These are phyloP conservation scores for Mariannaea sp. DNA, from an alignment of 2,329 filamentous ascomycete species.

Conservation along the genomic window DNA sequence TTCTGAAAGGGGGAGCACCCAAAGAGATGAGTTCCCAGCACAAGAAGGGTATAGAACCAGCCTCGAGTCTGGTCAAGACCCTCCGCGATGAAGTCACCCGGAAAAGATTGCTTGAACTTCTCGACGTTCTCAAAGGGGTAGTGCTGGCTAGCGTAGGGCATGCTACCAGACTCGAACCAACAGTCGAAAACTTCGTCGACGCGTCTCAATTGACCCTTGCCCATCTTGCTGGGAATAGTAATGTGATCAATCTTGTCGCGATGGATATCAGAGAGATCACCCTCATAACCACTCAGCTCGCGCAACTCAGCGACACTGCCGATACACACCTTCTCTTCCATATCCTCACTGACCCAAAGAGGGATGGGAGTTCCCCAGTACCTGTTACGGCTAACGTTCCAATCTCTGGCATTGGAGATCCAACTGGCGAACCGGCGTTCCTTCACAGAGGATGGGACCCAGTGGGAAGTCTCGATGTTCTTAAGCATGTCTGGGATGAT, in stretches of 20 bases:
- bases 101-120: slow-evolving; percentile 79
- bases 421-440: slow-evolving; percentile 89
- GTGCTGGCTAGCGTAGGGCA: slow-evolving; percentile 90
- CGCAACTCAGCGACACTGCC: slow-evolving; percentile 85
- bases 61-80: slow-evolving; percentile 92
- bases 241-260: slow-evolving; percentile 93
- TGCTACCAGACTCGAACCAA: slow-evolving; percentile 95
- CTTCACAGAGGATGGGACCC: slow-evolving; percentile 90
- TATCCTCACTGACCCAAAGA: slow-evolving; percentile 88
- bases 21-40: slow-evolving; percentile 87
- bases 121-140: slow-evolving; percentile 92
- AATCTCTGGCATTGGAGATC: slow-evolving; percentile 90
- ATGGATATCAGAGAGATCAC: slow-evolving; percentile 84
- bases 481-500: slow-evolving; percentile 88
- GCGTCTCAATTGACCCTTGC: slow-evolving; percentile 80
- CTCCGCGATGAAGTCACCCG: slow-evolving; percentile 93
- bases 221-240: slow-evolving; percentile 87
- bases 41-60: slow-evolving; percentile 94
- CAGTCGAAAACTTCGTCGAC: slow-evolving; percentile 93
- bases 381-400: slow-evolving; percentile 92
- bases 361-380: slow-evolving; percentile 97
- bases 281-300: slow-evolving; percentile 82
- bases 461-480: slow-evolving; percentile 87
- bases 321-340: slow-evolving; percentile 83
- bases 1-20: slow-evolving; percentile 88